Evolutionary conservation across 2,329 filamentous ascomycete genomes (phyloP).

Genomic region (Thielaviopsis punctulata): DNA sequence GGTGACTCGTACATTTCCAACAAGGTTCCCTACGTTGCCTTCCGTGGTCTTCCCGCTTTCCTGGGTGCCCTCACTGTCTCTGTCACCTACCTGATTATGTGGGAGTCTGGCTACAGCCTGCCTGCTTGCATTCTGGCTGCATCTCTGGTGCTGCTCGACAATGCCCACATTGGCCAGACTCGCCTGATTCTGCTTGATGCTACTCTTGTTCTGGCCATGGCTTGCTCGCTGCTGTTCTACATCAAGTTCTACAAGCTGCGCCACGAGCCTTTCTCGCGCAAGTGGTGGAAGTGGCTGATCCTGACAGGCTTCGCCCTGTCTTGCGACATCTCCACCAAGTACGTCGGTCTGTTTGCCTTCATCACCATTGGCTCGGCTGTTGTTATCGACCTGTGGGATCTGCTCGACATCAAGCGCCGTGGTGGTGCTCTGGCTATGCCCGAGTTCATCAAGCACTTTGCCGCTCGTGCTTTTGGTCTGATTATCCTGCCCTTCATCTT

Average conservation of each 20-base stretch:
- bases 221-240: conserved; percentile 81
- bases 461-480: conserved; percentile 67
- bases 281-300: conserved; percentile 99
- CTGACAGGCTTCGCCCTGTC: conserved; percentile 87
- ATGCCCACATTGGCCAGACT: conserved; percentile 93
- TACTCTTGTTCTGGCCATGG: conserved; percentile 89
- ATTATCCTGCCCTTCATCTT: conserved; percentile 90
- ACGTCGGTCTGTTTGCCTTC: conserved; percentile 92
- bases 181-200: conserved; percentile 88
- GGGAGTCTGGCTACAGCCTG: conserved; percentile 95
- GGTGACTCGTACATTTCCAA: conserved; percentile 95
- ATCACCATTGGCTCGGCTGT: conserved; percentile 92
- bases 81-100: conserved; percentile 96
- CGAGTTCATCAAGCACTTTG: conserved; percentile 78
- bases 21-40: conserved; percentile 93
- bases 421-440: conserved; percentile 64
- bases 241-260: conserved; percentile 95
- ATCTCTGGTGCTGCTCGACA: conserved; percentile 81
- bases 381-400: conserved; percentile 83
- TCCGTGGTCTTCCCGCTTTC: conserved; percentile 80
- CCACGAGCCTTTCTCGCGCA: conserved; percentile 73
- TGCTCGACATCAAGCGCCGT: conserved; percentile 74
- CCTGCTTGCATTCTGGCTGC: conserved; percentile 80
- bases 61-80: conserved; percentile 85
- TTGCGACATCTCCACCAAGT: conserved; percentile 97